Conservation (phyloP, 2,329 filamentous ascomycete genomes). For the Trichoderma cornu-damae region DNA sequence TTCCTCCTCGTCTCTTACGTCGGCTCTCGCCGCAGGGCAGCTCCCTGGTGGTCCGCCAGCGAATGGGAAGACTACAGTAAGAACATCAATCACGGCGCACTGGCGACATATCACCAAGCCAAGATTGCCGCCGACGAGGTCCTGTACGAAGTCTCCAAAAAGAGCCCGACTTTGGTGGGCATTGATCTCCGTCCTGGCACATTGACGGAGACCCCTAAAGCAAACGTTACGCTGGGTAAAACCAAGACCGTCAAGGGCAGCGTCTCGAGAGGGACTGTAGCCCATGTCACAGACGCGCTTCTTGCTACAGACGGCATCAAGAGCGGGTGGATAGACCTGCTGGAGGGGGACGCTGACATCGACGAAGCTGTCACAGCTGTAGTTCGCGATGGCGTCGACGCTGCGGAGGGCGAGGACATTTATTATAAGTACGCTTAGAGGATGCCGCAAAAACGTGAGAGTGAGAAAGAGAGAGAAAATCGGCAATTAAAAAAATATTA, state of each 20-base stretch:
- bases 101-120: conserved; percentile 54
- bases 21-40: conserved; percentile 46
- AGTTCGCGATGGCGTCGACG: conserved; percentile 46
- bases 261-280: conserved; percentile 56
- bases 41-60: conserved; percentile 52
- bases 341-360: conserved; percentile 49
- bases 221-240: conserved; percentile 45
- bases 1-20: conserved; percentile 63
- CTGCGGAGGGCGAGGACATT: conserved; percentile 48
- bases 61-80: conserved; percentile 45
- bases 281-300: conserved; percentile 50
- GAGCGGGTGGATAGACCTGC: conserved; percentile 51
- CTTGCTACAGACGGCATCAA: conserved; percentile 45
- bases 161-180: conserved; percentile 40
- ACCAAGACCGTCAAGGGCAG: conserved; percentile 35
- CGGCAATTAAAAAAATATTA: neutral
- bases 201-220: conserved; percentile 46
- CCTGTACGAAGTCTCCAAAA: conserved; percentile 45
- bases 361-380: conserved; percentile 45
- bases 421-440: conserved; percentile 23
- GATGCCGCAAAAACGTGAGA: neutral
- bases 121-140: conserved; percentile 57
- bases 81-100: conserved; percentile 34
- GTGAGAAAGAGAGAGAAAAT: neutral
- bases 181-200: conserved; percentile 51